Conservation (phyloP, 371 early-diverging fungal genomes). For the Capillidium heterosporum region DNA sequence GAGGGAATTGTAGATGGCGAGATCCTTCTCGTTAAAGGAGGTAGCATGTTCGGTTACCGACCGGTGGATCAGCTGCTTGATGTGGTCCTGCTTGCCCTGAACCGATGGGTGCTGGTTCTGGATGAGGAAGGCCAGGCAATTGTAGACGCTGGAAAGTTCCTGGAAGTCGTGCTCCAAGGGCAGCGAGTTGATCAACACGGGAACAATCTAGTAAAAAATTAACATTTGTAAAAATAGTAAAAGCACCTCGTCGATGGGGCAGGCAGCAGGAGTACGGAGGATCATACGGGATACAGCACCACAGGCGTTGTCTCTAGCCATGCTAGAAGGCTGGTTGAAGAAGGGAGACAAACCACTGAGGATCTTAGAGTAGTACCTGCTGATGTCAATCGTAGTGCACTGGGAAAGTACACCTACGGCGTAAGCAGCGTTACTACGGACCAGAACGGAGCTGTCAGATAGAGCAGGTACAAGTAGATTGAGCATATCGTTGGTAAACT, state of each 20-base stretch:
- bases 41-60: too few species aligned
- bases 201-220: slow-evolving; percentile 25
- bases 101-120: slow-evolving; percentile 30
- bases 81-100: too few species aligned
- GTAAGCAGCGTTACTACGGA: slow-evolving; percentile 71
- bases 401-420: slow-evolving; percentile 57
- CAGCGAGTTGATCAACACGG: slow-evolving; percentile 39
- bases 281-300: slow-evolving; percentile 75
- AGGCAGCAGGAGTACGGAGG: slow-evolving; percentile 37
- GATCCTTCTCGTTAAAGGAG: too few species aligned
- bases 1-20: too few species aligned
- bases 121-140: slow-evolving; percentile 43
- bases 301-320: slow-evolving; percentile 72
- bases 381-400: slow-evolving; percentile 45
- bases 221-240: background rate
- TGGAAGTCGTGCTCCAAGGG: slow-evolving; percentile 63
- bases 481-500: slow-evolving; percentile 47
- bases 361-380: slow-evolving; percentile 45
- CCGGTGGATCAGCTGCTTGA: too few species aligned
- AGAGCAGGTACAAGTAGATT: slow-evolving; percentile 47
- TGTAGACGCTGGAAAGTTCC: slow-evolving; percentile 65
- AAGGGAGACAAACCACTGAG: slow-evolving; percentile 53
- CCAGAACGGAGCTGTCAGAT: slow-evolving; percentile 57
- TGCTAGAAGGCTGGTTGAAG: slow-evolving; percentile 41
- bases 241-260: slow-evolving; percentile 40